Evolutionary conservation across 257 asterid species (phyloP), one percentile per base, ranked within the genome.

Genomic region (Solanum ossicruentum): DNA sequence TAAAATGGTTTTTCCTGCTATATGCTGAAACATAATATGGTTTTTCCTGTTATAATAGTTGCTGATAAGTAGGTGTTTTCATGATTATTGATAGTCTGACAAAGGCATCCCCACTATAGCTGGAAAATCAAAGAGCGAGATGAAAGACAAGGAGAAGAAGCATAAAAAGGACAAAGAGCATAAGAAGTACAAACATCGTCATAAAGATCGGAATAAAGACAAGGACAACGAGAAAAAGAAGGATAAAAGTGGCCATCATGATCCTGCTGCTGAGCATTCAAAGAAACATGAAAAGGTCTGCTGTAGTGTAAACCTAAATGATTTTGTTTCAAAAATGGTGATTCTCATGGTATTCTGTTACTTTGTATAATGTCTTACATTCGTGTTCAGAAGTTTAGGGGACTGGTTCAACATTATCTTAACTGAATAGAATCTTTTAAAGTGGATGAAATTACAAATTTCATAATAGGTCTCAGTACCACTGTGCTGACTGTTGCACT

Each of bases 161-260:
- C 99, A 91, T 89, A 96, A 90, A 90, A 96, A 88, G 85, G 98
- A 95, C 86, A 93, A 90, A 89, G 98, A 94, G 91, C 98, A 93
- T 88, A 93, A 95, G 90, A 96, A 91, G 95, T 98, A 96, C 89
- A 95, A 92, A 86, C 99, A 92, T 88, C 98, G 96, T 84, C 98
- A 96, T 88, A 96, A 96, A 88, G 98, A 96, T 86, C 97, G 98
- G 77, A 93, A 94, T 88, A 95, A 95, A 87, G 97, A 96, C 88
- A 95, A 93, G 90, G 99, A 96, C 93, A 95, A 96, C 91, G 98
- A 96, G 90, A 96, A 92, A 91, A 94, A 91, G 91, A 96, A 93
- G 81, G 97, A 93, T 72, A 96, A 90, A 90, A 89, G 92, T 85
- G 91, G 93, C 86, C 94, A 91, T 89, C 94, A 91, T 85, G 99